Base-by-base conservation (phyloP, 495 filamentous ascomycete genomes). In the Penicillium taxi region DNA sequence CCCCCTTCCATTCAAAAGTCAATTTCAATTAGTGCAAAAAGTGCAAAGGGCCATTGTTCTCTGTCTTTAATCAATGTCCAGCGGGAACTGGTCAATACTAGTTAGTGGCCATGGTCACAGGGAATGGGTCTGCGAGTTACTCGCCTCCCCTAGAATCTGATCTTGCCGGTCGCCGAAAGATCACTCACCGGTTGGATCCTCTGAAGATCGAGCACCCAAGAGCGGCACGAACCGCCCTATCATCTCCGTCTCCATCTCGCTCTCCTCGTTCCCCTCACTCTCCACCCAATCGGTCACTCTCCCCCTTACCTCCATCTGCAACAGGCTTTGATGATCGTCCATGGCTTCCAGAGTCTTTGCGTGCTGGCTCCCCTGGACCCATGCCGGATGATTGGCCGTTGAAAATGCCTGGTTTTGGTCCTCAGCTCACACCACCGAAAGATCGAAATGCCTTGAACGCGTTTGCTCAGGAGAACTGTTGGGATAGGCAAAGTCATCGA, bases 71-170 rank as follows among this genome's bases (percentile, higher is more conserved):
- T 61, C 55, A 69, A 69, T 69, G 66, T 67, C 59, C 61, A 64
- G 52, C 62, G 52, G 47, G 62, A 53, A 52, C 59, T 64, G 57
- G 52, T 50, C n/a, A n/a, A n/a, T 59, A 40, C 50, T 48, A 51
- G 35, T 36, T 55, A 53, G 66, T 68, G 66, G 63, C 66, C 61
- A 70, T 70, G 66, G 66, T 66, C 66, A 70, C 64, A 59, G 61
- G 56, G 59, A 59, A 61, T 65, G 62, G 53, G 54, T 53, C 42
- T 39, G 40, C 47, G 56, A 64, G 55, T 47, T 61, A 58, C 52
- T 53, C 54, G 47, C 54, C 54, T 50, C 53, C 50, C 41, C 33
- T 47, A 37, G 52, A 56, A 33, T 52, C 58, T 35, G 58, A 60
- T 41, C 44, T 59, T 32, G 45, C 54, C 31, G 54, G 50, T 41